Conservation (phyloP, 768 basidiomycete species). For the Chalciporus pseudorubinellus region DNA sequence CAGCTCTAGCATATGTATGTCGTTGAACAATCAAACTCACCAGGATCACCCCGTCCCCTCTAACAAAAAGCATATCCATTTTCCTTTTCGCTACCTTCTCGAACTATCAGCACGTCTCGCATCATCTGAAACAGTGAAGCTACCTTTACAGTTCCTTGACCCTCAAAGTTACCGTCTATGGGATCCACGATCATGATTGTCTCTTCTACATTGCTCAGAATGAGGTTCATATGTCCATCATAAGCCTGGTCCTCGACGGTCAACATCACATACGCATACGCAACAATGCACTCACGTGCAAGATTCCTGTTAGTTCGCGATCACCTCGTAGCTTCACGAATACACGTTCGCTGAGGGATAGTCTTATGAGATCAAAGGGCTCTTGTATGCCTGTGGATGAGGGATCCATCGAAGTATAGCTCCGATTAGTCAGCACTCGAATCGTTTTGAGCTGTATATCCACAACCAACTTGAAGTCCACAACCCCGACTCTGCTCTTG, state of each 20-base stretch:
- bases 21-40: slow-evolving; percentile 43
- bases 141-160: slow-evolving; percentile 66
- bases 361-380: slow-evolving; percentile 94
- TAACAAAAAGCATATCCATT: slow-evolving; percentile 96
- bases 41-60: slow-evolving; percentile 96
- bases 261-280: slow-evolving; percentile 2
- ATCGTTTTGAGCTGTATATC: slow-evolving; percentile 26
- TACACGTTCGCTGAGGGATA: slow-evolving; percentile 95
- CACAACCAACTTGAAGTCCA: too few relatives aligned
- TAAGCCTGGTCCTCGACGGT: slow-evolving; percentile 67
- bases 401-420: slow-evolving; percentile 54
- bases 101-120: background rate
- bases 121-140: slow-evolving; percentile 11
- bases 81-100: slow-evolving; percentile 85
- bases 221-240: slow-evolving; percentile 99
- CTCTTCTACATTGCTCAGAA: slow-evolving; percentile 96
- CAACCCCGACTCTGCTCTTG: slow-evolving; percentile 14
- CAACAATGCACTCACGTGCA: slow-evolving; percentile 70
- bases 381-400: slow-evolving; percentile 81
- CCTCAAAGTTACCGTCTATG: slow-evolving; percentile 59
- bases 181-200: slow-evolving; percentile 94
- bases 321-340: slow-evolving; percentile 97
- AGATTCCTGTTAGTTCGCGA: slow-evolving; percentile 83
- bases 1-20: slow-evolving; percentile 3
- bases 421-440: slow-evolving; percentile 25